Base-by-base conservation (phyloP, 768 basidiomycete species). In the Rhizopogon rudus region DNA sequence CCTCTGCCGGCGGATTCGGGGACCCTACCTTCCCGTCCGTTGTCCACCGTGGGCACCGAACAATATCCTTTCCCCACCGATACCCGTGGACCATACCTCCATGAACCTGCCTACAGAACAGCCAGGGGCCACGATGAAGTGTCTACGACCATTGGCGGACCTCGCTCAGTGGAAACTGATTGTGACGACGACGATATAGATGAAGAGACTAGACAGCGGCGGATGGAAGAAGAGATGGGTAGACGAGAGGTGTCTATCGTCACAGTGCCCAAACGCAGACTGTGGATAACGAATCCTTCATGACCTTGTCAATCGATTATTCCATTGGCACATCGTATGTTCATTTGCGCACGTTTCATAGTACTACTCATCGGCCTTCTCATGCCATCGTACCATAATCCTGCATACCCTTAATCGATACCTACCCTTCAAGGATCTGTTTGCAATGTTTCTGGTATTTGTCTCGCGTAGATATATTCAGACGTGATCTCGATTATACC, bases 211-310 rank as follows among this genome's bases (percentile, higher is more conserved):
- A 76, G 84, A 57, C 89, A 91, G 66, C 77, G 82, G 56, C 76
- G 81, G 61, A 90, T 91, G 35, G 91, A 92, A 65, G 84, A 87
- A 55, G 90, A 92, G 69, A 88, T 93, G 80, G 82, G 77, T 40
- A 77, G 89, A 60, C 80, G 91, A 48, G 88, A 92, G 60, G 88
- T 92, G 31, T 87, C 87, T n/a, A 89, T 92, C 63, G 81, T 92
- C 57, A 77, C 83, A 42, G 80, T 84, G 12, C 91, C 91, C 17
- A 85, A 82, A 65, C 87, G 88, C 60, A 83, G 80, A 63, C 71
- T 93, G 54, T 83, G 83, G 77, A 79, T 92, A 46, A 78, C 81
- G 51, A 93, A 93, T 68, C 88, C 87, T 13, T 73, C 75, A 64
- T 75, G 63, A 69, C 60, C 33, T 44, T 46, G 31, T 58, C 31